Evolutionary conservation across 2,329 filamentous ascomycete genomes (phyloP).

Genomic region (Paramyrothecium sp.): DNA sequence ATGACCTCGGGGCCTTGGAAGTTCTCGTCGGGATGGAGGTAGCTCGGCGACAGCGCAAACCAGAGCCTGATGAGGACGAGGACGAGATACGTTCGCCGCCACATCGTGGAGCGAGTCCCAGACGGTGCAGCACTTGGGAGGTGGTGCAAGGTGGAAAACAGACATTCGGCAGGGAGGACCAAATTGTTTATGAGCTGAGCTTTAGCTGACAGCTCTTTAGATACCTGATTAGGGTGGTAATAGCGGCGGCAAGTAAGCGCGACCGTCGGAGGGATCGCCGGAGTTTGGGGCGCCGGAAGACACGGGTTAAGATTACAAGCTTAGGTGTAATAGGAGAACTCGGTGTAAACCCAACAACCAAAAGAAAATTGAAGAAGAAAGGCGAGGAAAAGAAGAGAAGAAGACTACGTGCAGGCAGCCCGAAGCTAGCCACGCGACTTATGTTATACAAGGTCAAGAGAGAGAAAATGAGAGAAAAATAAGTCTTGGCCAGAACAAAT

Average conservation of each 20-base stretch:
- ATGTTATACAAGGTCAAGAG: neutral
- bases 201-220: neutral
- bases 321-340: neutral
- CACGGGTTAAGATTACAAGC: too few relatives aligned
- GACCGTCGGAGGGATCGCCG: too few relatives aligned
- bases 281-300: too few relatives aligned
- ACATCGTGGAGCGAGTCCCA: slow-evolving; percentile 58
- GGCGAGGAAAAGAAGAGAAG: slow-evolving; percentile 6
- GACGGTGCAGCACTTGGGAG: neutral
- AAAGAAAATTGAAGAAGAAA: neutral
- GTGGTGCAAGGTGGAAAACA: slow-evolving; percentile 3
- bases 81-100: slow-evolving; percentile 84
- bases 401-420: neutral
- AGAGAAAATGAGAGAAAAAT: too few relatives aligned
- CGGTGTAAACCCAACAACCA: neutral
- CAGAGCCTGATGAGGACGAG: slow-evolving; percentile 86
- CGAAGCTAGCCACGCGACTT: too few relatives aligned
- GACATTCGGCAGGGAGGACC: neutral
- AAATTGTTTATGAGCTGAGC: neutral
- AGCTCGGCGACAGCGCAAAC: slow-evolving; percentile 92
- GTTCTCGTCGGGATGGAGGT: slow-evolving; percentile 97
- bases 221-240: too few relatives aligned
- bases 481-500: neutral
- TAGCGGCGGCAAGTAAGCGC: too few relatives aligned
- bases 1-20: slow-evolving; percentile 98